Base-by-base conservation (phyloP, 2,329 filamentous ascomycete genomes). In the Nemania sp. region DNA sequence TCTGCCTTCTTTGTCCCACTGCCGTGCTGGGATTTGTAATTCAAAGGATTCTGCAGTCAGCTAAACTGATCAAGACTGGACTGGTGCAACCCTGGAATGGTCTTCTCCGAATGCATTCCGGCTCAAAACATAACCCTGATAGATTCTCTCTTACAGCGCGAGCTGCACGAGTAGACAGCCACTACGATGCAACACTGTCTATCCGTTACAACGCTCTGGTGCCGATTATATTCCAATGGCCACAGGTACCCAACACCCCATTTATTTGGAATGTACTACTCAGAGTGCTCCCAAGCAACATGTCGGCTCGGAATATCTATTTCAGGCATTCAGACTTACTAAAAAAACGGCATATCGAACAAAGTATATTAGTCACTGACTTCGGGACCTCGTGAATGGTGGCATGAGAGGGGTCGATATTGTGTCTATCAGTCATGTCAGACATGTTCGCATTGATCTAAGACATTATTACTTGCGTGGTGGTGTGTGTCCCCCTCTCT, bases 51-150 rank as follows among this genome's bases (percentile, higher is more conserved):
- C 45, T 63, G 54, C 40, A 60, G 57, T 54, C 62, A 71, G 67
- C 68, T 70, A 67, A 67, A 68, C 67, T 64, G 67, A 63, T 67
- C 65, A 67, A 56, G 51, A 65, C 68, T 61, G 54, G 54, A 42
- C 45, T 71, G 45, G 69, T 72, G 61, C 45, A 34, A 72, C 70
- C 46, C 54, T 63, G 49, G 64, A 60, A 62, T 67, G 53, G 57
- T 53, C 61, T 60, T 67, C 66, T 71, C 69, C 70, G 68, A 70
- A 68, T 64, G 63, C 63, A 62, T 62, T 50, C 58, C 59, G 68
- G 70, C 64, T 70, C 56, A 54, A 63, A 51, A 64, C 65, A 69
- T 29, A 61, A 54, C 58, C 45, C 55, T 54, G 54, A 62, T 29
- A 3, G 25, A 29, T 49, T 35, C 59, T 57, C 60, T n/a, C n/a